Percentiles rank a stretch among this genome's conserved stretches.
phyloP scores from a whole-genome alignment of 2,329 filamentous ascomycete species.

The Colletotrichum coccodes region DNA sequence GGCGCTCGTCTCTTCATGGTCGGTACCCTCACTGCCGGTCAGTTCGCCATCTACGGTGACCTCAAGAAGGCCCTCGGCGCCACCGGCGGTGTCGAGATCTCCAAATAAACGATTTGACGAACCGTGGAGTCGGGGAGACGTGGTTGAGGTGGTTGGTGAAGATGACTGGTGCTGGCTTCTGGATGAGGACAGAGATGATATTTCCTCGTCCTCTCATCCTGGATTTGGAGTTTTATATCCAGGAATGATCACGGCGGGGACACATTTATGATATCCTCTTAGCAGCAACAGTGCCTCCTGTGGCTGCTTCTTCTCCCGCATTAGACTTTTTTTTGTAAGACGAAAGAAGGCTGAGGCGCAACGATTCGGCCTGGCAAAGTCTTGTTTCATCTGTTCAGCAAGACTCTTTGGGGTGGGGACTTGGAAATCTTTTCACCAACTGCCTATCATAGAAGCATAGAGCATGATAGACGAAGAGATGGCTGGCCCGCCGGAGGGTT shows the following conservation, averaged over 20 bases:
- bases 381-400: slow-evolving; percentile 28
- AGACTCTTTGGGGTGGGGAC: slow-evolving; percentile 27
- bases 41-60: slow-evolving; percentile 90
- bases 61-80: slow-evolving; percentile 71
- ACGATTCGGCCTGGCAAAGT: slow-evolving; percentile 27
- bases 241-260: slow-evolving; percentile 24
- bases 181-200: slow-evolving; percentile 12
- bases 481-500: slow-evolving; percentile 37
- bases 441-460: slow-evolving; percentile 38
- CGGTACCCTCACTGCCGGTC: slow-evolving; percentile 79
- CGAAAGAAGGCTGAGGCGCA: slow-evolving; percentile 24
- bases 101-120: slow-evolving; percentile 48
- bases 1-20: slow-evolving; percentile 75
- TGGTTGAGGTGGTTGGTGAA: slow-evolving; percentile 5
- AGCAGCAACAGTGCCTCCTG: slow-evolving; percentile 3
- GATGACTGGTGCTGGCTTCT: slow-evolving; percentile 25
- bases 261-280: slow-evolving; percentile 26
- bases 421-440: slow-evolving; percentile 32
- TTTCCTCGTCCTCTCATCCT: neutral
- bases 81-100: slow-evolving; percentile 80
- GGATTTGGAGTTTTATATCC: slow-evolving; percentile 15
- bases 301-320: slow-evolving; percentile 5
- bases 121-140: neutral
- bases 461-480: slow-evolving; percentile 35
- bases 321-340: slow-evolving; percentile 9